Conservation (phyloP, 2,329 filamentous ascomycete species). For the Ceratocystis destructans region DNA sequence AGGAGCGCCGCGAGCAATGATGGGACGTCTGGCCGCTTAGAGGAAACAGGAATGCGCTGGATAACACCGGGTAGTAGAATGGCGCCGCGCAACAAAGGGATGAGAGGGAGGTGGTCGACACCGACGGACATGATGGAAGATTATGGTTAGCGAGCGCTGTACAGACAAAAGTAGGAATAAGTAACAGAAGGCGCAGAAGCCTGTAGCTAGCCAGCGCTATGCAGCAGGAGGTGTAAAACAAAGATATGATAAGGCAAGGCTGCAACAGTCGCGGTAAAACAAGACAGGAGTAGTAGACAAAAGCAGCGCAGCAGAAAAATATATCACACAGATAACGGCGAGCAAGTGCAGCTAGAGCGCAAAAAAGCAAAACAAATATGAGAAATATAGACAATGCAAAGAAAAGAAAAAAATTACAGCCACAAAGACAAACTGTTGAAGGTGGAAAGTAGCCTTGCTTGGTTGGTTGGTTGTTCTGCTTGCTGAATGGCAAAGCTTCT, state of each 20-base stretch:
- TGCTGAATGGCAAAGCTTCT: neutral
- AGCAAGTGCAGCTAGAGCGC: neutral
- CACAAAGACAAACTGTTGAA: neutral
- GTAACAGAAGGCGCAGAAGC: neutral
- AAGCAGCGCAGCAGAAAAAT: neutral
- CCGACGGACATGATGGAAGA: conserved; percentile 11
- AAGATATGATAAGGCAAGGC: neutral
- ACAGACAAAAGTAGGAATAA: conserved; percentile 21
- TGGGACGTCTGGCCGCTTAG: conserved; percentile 70
- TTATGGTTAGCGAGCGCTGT: conserved; percentile 19
- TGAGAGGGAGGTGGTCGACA: conserved; percentile 46
- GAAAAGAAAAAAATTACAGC: too few relatives aligned
- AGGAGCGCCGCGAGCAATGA: conserved; percentile 78
- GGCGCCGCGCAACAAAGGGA: conserved; percentile 65
- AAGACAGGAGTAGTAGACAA: neutral
- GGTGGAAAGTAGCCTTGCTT: neutral
- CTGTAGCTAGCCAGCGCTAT: too few relatives aligned
- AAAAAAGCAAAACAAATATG: too few relatives aligned
- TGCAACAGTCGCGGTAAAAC: neutral
- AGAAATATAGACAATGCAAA: too few relatives aligned
- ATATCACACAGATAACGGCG: neutral
- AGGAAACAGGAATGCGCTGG: conserved; percentile 68
- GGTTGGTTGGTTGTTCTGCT: neutral
- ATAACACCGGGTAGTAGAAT: conserved; percentile 78
- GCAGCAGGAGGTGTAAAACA: neutral